Percentiles rank a stretch among this genome's conserved stretches.
Evolutionary conservation across 192 early-diverging fungal species (phyloP).

Genomic region (Lunasporangiospora selenospora): DNA sequence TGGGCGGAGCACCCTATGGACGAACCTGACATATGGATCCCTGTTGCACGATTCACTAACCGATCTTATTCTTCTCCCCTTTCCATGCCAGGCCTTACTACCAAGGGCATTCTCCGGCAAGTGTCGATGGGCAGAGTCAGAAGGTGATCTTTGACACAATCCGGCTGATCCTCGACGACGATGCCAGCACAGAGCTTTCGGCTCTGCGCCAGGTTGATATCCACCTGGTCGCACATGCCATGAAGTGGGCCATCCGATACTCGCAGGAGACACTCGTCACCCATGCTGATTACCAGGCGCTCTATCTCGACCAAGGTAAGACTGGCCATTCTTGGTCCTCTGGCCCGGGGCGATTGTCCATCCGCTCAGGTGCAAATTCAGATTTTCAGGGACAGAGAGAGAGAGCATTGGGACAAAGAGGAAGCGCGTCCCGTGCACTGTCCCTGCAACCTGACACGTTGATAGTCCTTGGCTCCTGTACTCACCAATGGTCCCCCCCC

Average conservation of each 20-base stretch:
- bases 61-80: background rate
- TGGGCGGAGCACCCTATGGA: background rate
- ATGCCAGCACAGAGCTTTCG: slow-evolving; percentile 40
- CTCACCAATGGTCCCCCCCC: slow-evolving; percentile 33
- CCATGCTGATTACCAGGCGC: slow-evolving; percentile 34
- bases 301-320: slow-evolving; percentile 48
- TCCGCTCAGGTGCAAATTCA: too few relatives aligned
- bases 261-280: slow-evolving; percentile 43
- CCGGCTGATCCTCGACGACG: slow-evolving; percentile 40
- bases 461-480: too few relatives aligned
- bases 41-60: too few relatives aligned
- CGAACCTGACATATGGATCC: background rate
- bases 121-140: slow-evolving; percentile 31
- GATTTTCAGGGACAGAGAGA: too few relatives aligned
- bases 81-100: slow-evolving; percentile 26
- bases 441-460: too few relatives aligned
- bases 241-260: slow-evolving; percentile 47
- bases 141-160: slow-evolving; percentile 25
- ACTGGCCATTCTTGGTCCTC: too few relatives aligned
- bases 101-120: slow-evolving; percentile 41
- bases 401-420: too few relatives aligned
- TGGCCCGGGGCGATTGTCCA: too few relatives aligned
- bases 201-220: slow-evolving; percentile 34
- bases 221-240: slow-evolving; percentile 44
- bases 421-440: too few relatives aligned